Evolutionary conservation across 768 basidiomycete genomes (phyloP), one percentile per base, ranked within the genome.

Genomic region (Tulasnella calospora): DNA sequence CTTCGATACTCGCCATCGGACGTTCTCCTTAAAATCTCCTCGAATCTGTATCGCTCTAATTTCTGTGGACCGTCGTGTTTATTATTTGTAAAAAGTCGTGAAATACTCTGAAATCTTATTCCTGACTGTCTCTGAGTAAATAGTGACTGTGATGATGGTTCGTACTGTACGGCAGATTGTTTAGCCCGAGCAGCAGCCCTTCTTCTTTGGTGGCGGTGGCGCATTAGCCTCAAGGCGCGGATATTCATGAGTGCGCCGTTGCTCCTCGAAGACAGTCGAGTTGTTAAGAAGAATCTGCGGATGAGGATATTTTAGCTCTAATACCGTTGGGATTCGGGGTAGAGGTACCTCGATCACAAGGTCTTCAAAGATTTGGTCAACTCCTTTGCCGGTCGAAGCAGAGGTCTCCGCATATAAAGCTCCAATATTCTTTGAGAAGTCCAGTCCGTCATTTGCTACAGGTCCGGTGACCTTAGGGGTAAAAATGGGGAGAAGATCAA

Each of bases 1-100:
- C 88, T 0, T 92, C 91, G 0, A 82, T 75, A 19, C 82, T 82
- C n/a, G 78, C 61, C 5, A 35, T 61, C 30, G 27, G n/a, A 38
- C 30, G 4, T 75, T 57, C n/a, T 75, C 19, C 73, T 44, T 74
- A 2, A 71, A 23, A 41, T 73, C 71, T 35, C 17, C 12, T 19
- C 2, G 61, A 12, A 67, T 17, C 12, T 17, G 30, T 10, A 13
- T 35, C 61, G 10, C 30, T 33, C 17, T 27, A 23, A 51, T 67
- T 27, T 15, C 61, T 13, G 44, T 13, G 27, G 30, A 27, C 61
- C 35, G 12, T 67, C 27, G 30, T 13, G 13, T 35, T 67, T 67
- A 2, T 10, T 67, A 2, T 17, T 35, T 7, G 2, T 7, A 13
- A 35, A 27, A 67, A 35, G 33, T 67, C 61, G 51, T 51, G 51